Evolutionary conservation across 352 stramenopile species (phyloP).

Genomic region (Aphanomyces stellatus): DNA sequence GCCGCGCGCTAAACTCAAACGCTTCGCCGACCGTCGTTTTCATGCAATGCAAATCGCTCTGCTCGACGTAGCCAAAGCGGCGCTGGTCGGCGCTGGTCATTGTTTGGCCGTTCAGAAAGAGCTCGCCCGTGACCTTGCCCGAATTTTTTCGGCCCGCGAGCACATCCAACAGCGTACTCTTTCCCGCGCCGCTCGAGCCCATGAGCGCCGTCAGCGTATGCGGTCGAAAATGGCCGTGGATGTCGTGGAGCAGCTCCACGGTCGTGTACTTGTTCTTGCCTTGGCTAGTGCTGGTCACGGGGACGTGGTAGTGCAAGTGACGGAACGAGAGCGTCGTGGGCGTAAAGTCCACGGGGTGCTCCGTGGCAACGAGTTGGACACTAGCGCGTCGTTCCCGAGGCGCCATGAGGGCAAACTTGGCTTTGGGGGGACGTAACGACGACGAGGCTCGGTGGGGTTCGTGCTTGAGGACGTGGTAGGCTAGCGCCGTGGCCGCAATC

Average conservation of each 20-base stretch:
- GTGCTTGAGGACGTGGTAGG: not conserved
- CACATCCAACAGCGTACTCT: constrained; percentile 84
- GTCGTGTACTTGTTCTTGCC: not conserved
- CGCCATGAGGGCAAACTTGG: not conserved
- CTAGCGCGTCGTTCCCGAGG: not conserved
- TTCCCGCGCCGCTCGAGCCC: constrained; percentile 38
- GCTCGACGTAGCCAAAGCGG: constrained; percentile 60
- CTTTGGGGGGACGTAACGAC: too few relatives aligned
- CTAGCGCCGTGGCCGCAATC: not conserved
- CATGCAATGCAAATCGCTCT: constrained; percentile 84
- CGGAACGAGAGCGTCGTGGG: constrained; percentile 11
- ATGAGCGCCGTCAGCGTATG: constrained; percentile 27
- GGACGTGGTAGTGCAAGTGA: constrained; percentile 11
- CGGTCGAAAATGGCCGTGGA: constrained; percentile 22
- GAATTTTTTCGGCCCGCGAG: constrained; percentile 70
- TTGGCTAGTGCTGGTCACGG: not conserved
- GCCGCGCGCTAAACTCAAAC: constrained; percentile 57
- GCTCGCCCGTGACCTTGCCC: constrained; percentile 47
- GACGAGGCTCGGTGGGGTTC: not conserved
- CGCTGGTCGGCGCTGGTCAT: not conserved
- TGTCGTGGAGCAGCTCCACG: constrained; percentile 20
- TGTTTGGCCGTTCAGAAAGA: constrained; percentile 64
- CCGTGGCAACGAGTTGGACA: not conserved
- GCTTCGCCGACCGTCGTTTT: constrained; percentile 82
- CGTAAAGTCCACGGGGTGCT: constrained; percentile 10